Conservation (phyloP, 257 asterid species). For the Thymus mandschuricus region DNA sequence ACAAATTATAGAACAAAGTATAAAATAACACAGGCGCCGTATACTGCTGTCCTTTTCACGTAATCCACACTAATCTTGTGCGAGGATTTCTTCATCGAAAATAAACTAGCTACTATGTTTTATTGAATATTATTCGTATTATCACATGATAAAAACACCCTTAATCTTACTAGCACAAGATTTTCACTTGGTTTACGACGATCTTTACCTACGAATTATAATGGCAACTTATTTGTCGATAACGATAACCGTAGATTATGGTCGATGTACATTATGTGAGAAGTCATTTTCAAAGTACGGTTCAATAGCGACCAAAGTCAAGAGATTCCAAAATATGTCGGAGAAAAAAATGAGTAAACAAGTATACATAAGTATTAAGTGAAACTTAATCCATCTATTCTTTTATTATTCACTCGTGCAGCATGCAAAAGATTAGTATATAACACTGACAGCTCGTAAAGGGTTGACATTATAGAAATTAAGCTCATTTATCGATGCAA, state of each 20-base stretch:
- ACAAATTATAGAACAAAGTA: not conserved
- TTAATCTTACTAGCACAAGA: too few species aligned
- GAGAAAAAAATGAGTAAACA: too few species aligned
- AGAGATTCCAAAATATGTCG: too few species aligned
- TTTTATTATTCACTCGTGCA: not conserved
- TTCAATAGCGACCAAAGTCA: too few species aligned
- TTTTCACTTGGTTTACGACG: too few species aligned
- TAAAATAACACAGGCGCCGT: not conserved
- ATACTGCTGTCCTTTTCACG: not conserved
- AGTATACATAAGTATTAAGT: too few species aligned
- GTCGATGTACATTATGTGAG: too few species aligned
- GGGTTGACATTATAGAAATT: not conserved
- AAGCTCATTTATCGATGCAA: not conserved
- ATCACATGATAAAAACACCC: too few species aligned
- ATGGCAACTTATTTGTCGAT: too few species aligned
- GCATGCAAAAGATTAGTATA: not conserved
- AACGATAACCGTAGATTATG: too few species aligned
- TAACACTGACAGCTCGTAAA: not conserved
- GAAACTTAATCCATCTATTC: not conserved
- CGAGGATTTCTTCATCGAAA: not conserved
- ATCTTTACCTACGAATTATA: too few species aligned
- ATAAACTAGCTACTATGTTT: not conserved
- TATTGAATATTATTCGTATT: not conserved
- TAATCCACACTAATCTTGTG: conserved; percentile 3
- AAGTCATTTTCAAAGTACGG: too few species aligned